Conservation (phyloP, 129 eudicot species). For the Flaveria linearis region DNA sequence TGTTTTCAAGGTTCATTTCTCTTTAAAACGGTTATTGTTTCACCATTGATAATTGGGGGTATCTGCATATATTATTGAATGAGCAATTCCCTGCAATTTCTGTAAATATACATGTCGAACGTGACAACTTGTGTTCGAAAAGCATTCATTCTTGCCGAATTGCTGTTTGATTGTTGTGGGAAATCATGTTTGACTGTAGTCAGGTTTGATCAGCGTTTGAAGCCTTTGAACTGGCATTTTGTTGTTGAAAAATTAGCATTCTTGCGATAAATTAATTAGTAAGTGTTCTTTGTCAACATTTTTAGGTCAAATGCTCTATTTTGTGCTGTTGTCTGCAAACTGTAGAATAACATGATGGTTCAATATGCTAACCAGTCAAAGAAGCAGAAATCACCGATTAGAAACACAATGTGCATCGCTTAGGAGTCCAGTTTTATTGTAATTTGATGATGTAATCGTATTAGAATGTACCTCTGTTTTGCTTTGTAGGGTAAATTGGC, state of each 20-base stretch:
- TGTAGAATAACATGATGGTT: too few relatives aligned
- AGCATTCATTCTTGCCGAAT: neutral
- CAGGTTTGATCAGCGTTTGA: neutral
- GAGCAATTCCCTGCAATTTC: neutral
- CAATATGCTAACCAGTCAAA: neutral
- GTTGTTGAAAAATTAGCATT: constrained; percentile 19
- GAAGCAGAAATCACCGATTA: neutral
- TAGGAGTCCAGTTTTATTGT: neutral
- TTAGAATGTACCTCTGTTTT: constrained; percentile 5
- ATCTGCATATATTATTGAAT: too few relatives aligned
- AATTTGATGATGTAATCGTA: neutral
- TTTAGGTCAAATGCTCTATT: neutral
- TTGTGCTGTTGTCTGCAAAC: neutral
- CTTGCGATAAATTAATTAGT: neutral
- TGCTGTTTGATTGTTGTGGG: neutral
- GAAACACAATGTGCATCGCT: constrained; percentile 11
- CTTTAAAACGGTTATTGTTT: too few relatives aligned
- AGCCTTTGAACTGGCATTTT: constrained; percentile 12
- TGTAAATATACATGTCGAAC: neutral
- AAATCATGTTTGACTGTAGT: neutral
- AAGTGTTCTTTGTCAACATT: neutral
- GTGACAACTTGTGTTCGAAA: neutral
- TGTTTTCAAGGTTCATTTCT: too few relatives aligned
- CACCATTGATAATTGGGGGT: too few relatives aligned
- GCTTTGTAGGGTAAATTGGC: constrained; percentile 56